Evolutionary conservation across 805 yeast genomes (phyloP).

Genomic region (Candida ulmi): DNA sequence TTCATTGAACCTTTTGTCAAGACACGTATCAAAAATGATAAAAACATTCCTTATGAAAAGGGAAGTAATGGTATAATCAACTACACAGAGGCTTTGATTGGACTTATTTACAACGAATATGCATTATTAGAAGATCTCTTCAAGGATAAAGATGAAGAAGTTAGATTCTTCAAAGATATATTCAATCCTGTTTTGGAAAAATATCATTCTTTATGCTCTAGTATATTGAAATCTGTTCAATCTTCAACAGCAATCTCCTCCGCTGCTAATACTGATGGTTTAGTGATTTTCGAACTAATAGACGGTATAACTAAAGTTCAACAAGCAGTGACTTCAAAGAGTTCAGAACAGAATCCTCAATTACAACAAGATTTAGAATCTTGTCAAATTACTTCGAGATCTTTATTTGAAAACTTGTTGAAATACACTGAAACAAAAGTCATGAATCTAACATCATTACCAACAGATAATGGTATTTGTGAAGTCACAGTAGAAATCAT

Average conservation of each 20-base stretch:
- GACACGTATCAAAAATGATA: constrained; percentile 28
- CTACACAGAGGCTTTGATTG: constrained; percentile 48
- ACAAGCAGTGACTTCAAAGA: constrained; percentile 25
- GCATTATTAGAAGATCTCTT: constrained; percentile 40
- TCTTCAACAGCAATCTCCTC: neutral
- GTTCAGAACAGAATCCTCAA: constrained; percentile 14
- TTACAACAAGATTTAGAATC: constrained; percentile 17
- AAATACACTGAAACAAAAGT: constrained; percentile 49
- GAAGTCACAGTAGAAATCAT: constrained; percentile 70
- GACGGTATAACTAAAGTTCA: constrained; percentile 37
- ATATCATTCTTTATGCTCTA: constrained; percentile 9
- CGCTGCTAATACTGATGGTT: constrained; percentile 36
- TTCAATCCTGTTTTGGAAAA: constrained; percentile 31
- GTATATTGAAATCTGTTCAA: neutral
- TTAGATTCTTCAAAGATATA: constrained; percentile 26
- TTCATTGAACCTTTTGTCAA: constrained; percentile 40
- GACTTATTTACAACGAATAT: constrained; percentile 44
- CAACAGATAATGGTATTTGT: constrained; percentile 65
- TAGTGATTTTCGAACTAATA: constrained; percentile 53
- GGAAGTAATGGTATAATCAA: constrained; percentile 53
- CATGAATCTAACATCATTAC: constrained; percentile 38
- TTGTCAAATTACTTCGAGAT: constrained; percentile 27
- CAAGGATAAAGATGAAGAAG: constrained; percentile 25
- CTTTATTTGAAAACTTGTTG: constrained; percentile 53
- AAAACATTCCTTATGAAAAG: constrained; percentile 49